These are phyloP conservation scores for Daedaleopsis nitida DNA, from an alignment of 768 basidiomycete genomes.

Conservation along the genomic window DNA sequence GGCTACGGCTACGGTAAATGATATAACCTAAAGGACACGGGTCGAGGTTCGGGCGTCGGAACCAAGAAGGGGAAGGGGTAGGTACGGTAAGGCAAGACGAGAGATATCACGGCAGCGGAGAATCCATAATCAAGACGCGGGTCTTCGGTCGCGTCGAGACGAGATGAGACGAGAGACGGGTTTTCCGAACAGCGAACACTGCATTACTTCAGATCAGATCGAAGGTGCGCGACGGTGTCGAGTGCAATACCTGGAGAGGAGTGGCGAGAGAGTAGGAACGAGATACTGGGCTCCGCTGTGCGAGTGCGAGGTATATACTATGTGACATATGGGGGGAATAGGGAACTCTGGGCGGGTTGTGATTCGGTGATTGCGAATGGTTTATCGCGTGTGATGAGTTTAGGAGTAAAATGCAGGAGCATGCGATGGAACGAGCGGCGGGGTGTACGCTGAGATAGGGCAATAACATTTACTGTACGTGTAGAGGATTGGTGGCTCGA, in stretches of 20 bases:
- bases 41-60: background rate
- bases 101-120: background rate
- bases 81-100: background rate
- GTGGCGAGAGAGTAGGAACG: background rate
- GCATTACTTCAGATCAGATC: slow-evolving; percentile 8
- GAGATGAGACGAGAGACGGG: background rate
- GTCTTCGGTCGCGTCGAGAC: background rate
- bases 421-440: slow-evolving; percentile 18
- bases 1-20: slow-evolving; percentile 12
- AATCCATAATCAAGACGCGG: background rate
- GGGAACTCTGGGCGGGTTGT: no score
- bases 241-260: background rate
- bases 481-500: background rate
- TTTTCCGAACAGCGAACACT: slow-evolving; percentile 1
- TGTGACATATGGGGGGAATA: slow-evolving; percentile 10
- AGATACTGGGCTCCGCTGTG: slow-evolving; percentile 4
- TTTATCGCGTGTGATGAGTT: background rate
- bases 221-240: background rate
- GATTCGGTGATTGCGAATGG: slow-evolving; percentile 1
- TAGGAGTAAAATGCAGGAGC: background rate
- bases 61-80: background rate
- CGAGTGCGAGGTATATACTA: slow-evolving; percentile 20
- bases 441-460: slow-evolving; percentile 24
- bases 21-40: slow-evolving; percentile 11
- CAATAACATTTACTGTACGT: slow-evolving; percentile 15